Conservation (phyloP, 176 grass and related monocot species). For the Microstegium vimineum region DNA sequence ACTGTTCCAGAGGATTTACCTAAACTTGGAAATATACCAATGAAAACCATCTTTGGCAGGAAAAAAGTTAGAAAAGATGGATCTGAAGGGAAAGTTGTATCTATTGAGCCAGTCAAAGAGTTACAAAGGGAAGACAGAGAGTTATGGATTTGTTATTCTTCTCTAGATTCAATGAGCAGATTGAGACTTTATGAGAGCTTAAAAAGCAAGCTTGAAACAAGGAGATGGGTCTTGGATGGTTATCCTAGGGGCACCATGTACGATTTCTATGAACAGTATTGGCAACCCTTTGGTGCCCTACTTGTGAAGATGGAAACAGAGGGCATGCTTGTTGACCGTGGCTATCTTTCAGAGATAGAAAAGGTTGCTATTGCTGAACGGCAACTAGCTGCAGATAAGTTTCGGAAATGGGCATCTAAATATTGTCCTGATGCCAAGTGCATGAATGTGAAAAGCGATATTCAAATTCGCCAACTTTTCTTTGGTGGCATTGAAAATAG, state of each 20-base stretch:
- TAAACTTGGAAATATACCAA: constrained; percentile 55
- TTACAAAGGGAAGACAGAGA: constrained; percentile 86
- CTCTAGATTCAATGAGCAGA: constrained; percentile 66
- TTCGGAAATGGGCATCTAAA: constrained; percentile 76
- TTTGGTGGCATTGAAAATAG: constrained; percentile 74
- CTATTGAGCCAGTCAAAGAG: constrained; percentile 50
- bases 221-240: constrained; percentile 58
- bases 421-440: constrained; percentile 79
- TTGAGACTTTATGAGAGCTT: constrained; percentile 73
- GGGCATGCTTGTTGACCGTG: constrained; percentile 76
- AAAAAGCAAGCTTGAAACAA: constrained; percentile 67
- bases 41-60: constrained; percentile 85
- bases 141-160: constrained; percentile 86
- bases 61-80: constrained; percentile 79
- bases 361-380: constrained; percentile 62
- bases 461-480: constrained; percentile 83
- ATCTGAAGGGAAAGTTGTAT: constrained; percentile 68
- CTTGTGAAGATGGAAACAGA: constrained; percentile 84
- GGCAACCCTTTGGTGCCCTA: constrained; percentile 75
- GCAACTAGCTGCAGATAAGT: constrained; percentile 63
- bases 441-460: constrained; percentile 85
- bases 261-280: constrained; percentile 85
- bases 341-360: constrained; percentile 72
- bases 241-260: constrained; percentile 63
- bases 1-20: constrained; percentile 30